These are phyloP conservation scores for Vanrija humicola DNA, from an alignment of 1,284 basidiomycete genomes.

Conservation along the genomic window DNA sequence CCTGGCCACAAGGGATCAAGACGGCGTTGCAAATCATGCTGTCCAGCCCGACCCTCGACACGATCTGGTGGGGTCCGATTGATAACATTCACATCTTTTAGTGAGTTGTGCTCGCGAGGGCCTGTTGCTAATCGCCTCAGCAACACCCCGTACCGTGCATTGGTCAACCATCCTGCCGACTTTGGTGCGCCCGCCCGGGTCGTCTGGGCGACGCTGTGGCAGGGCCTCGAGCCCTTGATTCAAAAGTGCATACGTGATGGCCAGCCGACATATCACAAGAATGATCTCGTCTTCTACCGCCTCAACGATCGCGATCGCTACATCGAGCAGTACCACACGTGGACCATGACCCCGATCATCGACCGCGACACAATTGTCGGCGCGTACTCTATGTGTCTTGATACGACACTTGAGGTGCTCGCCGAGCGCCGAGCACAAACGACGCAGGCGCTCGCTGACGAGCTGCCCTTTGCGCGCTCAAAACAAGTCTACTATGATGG, in stretches of 20 bases:
- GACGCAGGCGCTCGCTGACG: conserved; percentile 13
- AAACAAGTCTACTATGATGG: conserved; percentile 10
- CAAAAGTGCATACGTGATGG: conserved; percentile 15
- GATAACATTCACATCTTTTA: too few relatives aligned
- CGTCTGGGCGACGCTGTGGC: conserved; percentile 32
- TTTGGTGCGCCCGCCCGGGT: conserved; percentile 29
- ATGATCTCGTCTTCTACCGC: conserved; percentile 29
- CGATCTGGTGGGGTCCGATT: too few relatives aligned
- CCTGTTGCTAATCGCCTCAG: too few relatives aligned
- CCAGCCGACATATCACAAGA: conserved; percentile 13
- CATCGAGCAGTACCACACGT: conserved; percentile 38
- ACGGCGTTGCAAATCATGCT: too few relatives aligned
- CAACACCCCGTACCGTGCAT: too few relatives aligned
- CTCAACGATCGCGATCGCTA: conserved; percentile 17
- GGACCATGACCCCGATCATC: conserved; percentile 34
- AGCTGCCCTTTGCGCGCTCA: conserved; percentile 12
- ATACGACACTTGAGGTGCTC: conserved; percentile 17
- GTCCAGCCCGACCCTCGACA: too few relatives aligned
- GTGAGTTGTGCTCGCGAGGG: too few relatives aligned
- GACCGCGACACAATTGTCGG: conserved; percentile 15
- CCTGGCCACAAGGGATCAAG: too few relatives aligned
- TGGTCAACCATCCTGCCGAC: conserved; percentile 27
- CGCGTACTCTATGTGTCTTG: conserved; percentile 19
- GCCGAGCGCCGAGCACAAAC: conserved; percentile 15
- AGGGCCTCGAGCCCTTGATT: conserved; percentile 19